A percentile compares a stretch with the other conserved stretches of the same genome.
Conservation (phyloP, 2,329 filamentous ascomycete genomes). For the Microcyclosporella mali region DNA sequence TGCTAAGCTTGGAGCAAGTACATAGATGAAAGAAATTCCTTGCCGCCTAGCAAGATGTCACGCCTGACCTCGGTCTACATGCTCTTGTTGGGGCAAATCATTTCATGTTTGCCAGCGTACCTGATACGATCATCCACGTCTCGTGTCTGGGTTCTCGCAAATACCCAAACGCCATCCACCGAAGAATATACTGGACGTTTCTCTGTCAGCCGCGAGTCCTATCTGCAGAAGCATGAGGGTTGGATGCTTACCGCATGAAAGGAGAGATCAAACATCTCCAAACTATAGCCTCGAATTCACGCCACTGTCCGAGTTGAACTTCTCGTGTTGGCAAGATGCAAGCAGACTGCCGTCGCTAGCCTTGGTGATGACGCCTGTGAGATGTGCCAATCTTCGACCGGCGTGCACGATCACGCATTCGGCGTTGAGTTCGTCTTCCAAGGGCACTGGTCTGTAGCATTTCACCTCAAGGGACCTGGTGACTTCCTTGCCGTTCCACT, state of each 20-base stretch:
- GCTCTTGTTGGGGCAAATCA: no score
- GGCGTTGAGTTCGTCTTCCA: slow-evolving; percentile 35
- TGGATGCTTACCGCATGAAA: no score
- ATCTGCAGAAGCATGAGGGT: no score
- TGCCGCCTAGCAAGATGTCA: neutral
- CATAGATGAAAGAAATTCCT: slow-evolving; percentile 5
- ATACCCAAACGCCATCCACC: no score
- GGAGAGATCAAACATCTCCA: no score
- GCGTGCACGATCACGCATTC: slow-evolving; percentile 40
- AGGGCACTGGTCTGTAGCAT: slow-evolving; percentile 38
- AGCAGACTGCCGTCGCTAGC: slow-evolving; percentile 28
- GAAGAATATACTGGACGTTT: no score
- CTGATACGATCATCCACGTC: no score
- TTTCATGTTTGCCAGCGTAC: no score
- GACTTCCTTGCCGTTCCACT: slow-evolving; percentile 37
- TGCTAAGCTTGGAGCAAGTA: slow-evolving; percentile 30
- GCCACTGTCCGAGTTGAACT: slow-evolving; percentile 13
- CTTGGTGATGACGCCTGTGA: slow-evolving; percentile 36
- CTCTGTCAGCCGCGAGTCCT: no score
- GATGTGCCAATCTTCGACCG: slow-evolving; percentile 36
- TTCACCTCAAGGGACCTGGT: slow-evolving; percentile 38
- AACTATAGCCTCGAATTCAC: no score
- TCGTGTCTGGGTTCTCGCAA: no score
- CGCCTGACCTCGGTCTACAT: no score
- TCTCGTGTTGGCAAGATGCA: slow-evolving; percentile 31